Evolutionary conservation across 2,329 filamentous ascomycete species (phyloP), one percentile per base, ranked within the genome.

Genomic region (Fusarium sp.): DNA sequence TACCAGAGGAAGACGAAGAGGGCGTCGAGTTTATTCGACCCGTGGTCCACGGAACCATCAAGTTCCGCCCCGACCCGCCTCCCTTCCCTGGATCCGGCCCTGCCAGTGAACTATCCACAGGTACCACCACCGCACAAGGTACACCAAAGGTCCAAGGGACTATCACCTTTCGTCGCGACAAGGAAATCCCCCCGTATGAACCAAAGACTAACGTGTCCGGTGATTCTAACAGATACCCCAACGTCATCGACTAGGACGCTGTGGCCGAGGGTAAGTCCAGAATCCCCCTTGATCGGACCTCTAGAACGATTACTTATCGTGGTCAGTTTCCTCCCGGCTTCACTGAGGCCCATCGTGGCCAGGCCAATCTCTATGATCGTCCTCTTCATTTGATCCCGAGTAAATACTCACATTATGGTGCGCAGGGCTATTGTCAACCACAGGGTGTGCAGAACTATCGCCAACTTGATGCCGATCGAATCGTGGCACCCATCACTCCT

Each of bases 261-360:
- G 27, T 14, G 6, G 48, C 14, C 27, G 27, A 31, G 11, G 48
- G 48, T 33, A 54, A 31, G 18, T 31, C 6, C 1, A 29, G 18
- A n/a, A 54, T 54, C 1, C 45, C 45, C 45, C 24, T 50, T 54
- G 27, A 54, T 20, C 24, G 45, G 5, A 54, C 48, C 4, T 31
- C 27, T 2, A 52, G 48, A 8, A 31, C 18, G n/a, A 54, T 31
- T 20, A 31, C 48, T 54, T 54, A 54, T 29, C 18, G 18, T 14
- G 48, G 48, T 20, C 48, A 54, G 48, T 27, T 56, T n/a, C 56
- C 62, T 29, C 67, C 67, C 31, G 62, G 67, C 2, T 61, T 69
- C 22, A 61, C 35, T 3, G 62, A 69, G 22, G 61, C 43, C 20
- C 39, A 68, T n/a, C 66, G 66, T 14, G 62, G 66, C 13, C 41